Evolutionary conservation across 2,329 filamentous ascomycete genomes (phyloP).

Genomic region (Pseudogymnoascus sp.): DNA sequence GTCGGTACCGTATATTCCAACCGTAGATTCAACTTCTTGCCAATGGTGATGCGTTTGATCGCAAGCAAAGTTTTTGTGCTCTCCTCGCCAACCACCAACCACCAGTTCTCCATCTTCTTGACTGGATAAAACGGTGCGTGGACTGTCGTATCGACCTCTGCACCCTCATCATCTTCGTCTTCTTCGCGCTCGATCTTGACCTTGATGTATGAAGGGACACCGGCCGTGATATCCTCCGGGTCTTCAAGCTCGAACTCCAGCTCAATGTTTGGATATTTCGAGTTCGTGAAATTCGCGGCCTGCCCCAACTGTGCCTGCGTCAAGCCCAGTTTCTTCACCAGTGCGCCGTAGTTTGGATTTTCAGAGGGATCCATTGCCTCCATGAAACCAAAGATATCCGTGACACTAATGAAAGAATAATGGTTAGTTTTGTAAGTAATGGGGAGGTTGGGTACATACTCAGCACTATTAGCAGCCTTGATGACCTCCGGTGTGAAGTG

Average conservation of each 20-base stretch:
- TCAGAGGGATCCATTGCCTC: constrained; percentile 96
- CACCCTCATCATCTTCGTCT: constrained; percentile 57
- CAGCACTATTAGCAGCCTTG: constrained; percentile 70
- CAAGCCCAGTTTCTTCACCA: constrained; percentile 72
- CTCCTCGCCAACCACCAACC: constrained; percentile 93
- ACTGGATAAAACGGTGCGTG: constrained; percentile 91
- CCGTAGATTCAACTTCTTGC: constrained; percentile 64
- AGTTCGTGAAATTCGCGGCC: constrained; percentile 91
- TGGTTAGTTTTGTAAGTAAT: constrained; percentile 25
- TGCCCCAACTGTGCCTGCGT: constrained; percentile 75
- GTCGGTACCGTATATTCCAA: constrained; percentile 84
- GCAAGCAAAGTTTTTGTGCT: constrained; percentile 78
- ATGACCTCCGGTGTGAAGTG: constrained; percentile 82
- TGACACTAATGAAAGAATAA: constrained; percentile 49
- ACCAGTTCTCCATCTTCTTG: constrained; percentile 97
- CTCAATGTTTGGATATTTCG: constrained; percentile 91
- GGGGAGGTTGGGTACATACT: constrained; percentile 41
- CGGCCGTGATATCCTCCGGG: constrained; percentile 68
- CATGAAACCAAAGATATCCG: constrained; percentile 96
- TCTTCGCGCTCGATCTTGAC: constrained; percentile 80
- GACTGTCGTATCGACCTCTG: constrained; percentile 71
- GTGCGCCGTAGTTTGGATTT: constrained; percentile 68
- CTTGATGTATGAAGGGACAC: constrained; percentile 72
- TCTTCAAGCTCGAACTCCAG: constrained; percentile 83
- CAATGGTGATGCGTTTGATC: constrained; percentile 90